Base-by-base conservation (phyloP, 768 basidiomycete species). In the Russula sp. region DNA sequence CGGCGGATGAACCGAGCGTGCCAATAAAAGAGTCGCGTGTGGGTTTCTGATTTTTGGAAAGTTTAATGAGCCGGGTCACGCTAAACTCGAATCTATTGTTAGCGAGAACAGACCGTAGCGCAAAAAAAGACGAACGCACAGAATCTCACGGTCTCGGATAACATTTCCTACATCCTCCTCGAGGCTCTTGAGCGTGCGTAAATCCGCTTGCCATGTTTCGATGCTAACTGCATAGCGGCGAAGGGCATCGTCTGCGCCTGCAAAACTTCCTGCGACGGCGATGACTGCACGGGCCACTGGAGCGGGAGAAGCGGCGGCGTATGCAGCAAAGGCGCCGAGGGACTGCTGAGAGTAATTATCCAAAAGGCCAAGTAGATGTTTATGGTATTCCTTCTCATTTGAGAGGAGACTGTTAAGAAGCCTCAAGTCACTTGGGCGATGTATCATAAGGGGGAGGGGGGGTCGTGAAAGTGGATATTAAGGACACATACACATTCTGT, bases 11-110 rank as follows among this genome's bases (percentile, higher is more conserved):
- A 74, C 0, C 83, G 80, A 34, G 75, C 68, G 41, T 61, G 25
- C 60, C 63, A 2, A 78, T 59, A 53, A 81, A 41, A 42, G 76
- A 47, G 65, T 69, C 61, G 69, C 78, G 67, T 67, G 74, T 65
- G 68, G 75, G 56, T 74, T 81, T 68, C 73, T 76, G 73, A 66
- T 79, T 80, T 52, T 87, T 89, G 25, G 89, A 88, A 3, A 82
- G 83, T 68, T 92, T 92, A 67, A 92, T 83, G 51, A 92, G 79
- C 9, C 90, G 82, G 1, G 86, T 90, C 20, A 92, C 85, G 1
- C 90, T 93, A 20, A 38, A 7, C 38, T 7, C 9, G 5, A 11
- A 7, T 29, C 10, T 18, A n/a, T 25, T n/a, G 41, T 60, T 13
- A 57, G 35, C 41, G 25, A 41, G 22, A 32, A 42, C 25, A 47